Evolutionary conservation across 352 stramenopile genomes (phyloP).

Genomic region (Pythium biforme): DNA sequence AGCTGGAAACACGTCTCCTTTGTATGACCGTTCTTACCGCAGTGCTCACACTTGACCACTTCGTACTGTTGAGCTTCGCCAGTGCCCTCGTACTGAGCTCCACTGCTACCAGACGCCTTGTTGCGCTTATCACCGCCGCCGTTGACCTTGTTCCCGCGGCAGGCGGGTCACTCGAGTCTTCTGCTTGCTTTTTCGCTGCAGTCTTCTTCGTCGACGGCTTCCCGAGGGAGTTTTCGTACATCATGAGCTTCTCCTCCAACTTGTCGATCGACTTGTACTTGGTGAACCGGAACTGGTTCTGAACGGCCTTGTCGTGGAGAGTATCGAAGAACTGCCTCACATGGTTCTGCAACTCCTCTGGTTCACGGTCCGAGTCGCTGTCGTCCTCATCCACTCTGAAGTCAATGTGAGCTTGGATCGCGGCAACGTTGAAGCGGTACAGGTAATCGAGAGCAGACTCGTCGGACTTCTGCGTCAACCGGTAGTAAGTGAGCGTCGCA

Average conservation of each 20-base stretch:
- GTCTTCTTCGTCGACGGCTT: no score
- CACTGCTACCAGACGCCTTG: no score
- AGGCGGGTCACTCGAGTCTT: no score
- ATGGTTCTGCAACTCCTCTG: no score
- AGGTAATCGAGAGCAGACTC: neutral
- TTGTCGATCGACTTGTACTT: slow-evolving; percentile 19
- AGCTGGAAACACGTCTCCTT: neutral
- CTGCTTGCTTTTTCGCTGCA: no score
- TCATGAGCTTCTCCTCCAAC: slow-evolving; percentile 14
- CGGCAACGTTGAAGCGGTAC: no score
- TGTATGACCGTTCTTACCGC: neutral
- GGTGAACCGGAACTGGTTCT: slow-evolving; percentile 15
- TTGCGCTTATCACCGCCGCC: no score
- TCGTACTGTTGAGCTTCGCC: no score
- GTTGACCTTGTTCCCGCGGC: no score
- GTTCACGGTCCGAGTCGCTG: no score
- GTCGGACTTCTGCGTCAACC: slow-evolving; percentile 19
- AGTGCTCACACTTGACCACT: neutral
- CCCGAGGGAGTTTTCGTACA: slow-evolving; percentile 8
- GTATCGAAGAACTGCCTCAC: slow-evolving; percentile 4
- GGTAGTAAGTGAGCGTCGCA: slow-evolving; percentile 11
- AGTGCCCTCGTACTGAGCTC: no score
- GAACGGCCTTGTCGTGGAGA: slow-evolving; percentile 22
- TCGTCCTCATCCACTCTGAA: slow-evolving; percentile 7
- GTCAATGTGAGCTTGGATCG: slow-evolving; percentile 4